phyloP scores from a whole-genome alignment of 768 basidiomycete species.

The Favolaschia claudopus region DNA sequence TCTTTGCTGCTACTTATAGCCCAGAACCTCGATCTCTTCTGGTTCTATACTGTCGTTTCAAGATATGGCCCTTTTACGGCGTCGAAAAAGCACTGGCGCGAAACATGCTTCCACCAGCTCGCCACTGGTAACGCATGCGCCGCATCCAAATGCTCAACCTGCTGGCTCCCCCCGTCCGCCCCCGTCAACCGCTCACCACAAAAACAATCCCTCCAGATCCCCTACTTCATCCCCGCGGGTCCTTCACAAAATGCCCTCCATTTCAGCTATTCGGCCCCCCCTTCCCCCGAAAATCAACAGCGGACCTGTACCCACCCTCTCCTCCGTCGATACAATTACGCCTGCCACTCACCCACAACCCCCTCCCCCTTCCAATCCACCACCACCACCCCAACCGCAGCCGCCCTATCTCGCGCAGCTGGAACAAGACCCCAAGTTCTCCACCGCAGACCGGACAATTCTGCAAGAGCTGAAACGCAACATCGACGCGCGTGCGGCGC shows the following conservation, averaged over 20 bases:
- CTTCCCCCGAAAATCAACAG: conserved; percentile 21
- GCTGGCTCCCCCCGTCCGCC: conserved; percentile 8
- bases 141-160: background rate
- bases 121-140: conserved; percentile 7
- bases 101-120: conserved; percentile 33
- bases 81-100: conserved; percentile 43
- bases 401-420: too few relatives aligned
- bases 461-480: conserved; percentile 62
- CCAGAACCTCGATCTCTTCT: conserved; percentile 12
- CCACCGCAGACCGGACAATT: conserved; percentile 68
- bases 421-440: conserved; percentile 49
- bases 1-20: conserved; percentile 14
- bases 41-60: conserved; percentile 13
- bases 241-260: conserved; percentile 19
- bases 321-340: conserved; percentile 2
- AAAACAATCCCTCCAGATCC: conserved; percentile 6
- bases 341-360: conserved; percentile 9
- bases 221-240: conserved; percentile 16
- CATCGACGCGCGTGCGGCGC: conserved; percentile 59
- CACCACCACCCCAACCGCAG: conserved; percentile 12
- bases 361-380: conserved; percentile 4
- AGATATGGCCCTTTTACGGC: conserved; percentile 35
- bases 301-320: conserved; percentile 14
- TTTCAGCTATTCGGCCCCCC: conserved; percentile 14
- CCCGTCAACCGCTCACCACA: background rate